Conservation (phyloP, 495 filamentous ascomycete species). For the Lasiosphaeriaceae sp. region DNA sequence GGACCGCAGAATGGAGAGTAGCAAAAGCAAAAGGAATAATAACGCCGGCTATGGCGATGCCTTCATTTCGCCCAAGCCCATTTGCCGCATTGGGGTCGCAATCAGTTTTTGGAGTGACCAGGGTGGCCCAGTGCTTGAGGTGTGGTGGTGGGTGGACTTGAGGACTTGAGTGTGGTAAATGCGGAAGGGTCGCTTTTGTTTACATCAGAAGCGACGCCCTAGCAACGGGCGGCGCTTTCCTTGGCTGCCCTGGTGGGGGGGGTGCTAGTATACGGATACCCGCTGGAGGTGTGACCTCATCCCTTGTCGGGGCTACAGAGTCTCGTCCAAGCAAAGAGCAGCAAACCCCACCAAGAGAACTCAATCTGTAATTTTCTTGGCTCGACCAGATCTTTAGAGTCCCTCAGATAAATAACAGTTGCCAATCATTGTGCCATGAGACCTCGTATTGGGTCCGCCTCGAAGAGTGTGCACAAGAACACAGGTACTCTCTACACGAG, state of each 20-base stretch:
- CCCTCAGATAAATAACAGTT: too few relatives aligned
- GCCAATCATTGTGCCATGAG: too few relatives aligned
- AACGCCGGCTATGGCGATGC: slow-evolving; percentile 5
- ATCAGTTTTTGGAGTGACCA: background rate
- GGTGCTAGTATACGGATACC: too few relatives aligned
- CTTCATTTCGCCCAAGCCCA: slow-evolving; percentile 4
- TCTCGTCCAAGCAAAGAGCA: too few relatives aligned
- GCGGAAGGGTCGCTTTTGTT: slow-evolving; percentile 5
- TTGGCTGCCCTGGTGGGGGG: too few relatives aligned
- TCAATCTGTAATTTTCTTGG: too few relatives aligned
- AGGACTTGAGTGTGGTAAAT: background rate
- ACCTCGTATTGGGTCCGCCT: too few relatives aligned
- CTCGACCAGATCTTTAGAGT: too few relatives aligned
- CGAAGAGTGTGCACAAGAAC: too few relatives aligned
- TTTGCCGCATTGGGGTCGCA: slow-evolving; percentile 1
- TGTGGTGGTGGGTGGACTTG: background rate
- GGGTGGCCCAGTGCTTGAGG: background rate
- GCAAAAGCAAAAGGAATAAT: background rate
- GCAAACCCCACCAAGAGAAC: too few relatives aligned
- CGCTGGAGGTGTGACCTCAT: slow-evolving; percentile 11
- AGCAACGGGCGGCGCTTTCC: slow-evolving; percentile 6
- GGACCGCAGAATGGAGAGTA: background rate
- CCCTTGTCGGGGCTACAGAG: slow-evolving; percentile 2
- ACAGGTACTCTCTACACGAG: too few relatives aligned
- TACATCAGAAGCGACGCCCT: slow-evolving; percentile 12